A percentile compares a stretch with the other conserved stretches of the same genome.
These are phyloP conservation scores for Casuarina equisetifolia DNA, from an alignment of 306 rosid genomes.

Conservation along the genomic window DNA sequence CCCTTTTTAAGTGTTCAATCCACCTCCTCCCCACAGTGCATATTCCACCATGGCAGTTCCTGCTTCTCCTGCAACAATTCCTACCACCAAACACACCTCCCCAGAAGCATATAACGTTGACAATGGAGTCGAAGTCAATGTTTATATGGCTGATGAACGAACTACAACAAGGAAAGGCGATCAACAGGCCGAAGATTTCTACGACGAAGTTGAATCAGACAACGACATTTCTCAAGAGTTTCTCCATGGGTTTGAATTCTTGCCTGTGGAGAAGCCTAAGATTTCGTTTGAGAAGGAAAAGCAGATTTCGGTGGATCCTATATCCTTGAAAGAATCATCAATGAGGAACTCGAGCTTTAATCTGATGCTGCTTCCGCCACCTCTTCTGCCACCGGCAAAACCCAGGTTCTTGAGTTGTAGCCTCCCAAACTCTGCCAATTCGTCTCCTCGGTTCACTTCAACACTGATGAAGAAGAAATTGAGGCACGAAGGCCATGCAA, in stretches of 20 bases:
- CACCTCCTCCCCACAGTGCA: slow-evolving; percentile 18
- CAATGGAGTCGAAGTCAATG: neutral
- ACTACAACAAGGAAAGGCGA: slow-evolving; percentile 10
- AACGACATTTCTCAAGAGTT: slow-evolving; percentile 6
- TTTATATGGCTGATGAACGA: slow-evolving; percentile 8
- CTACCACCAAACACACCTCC: slow-evolving; percentile 13
- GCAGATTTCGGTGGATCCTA: slow-evolving; percentile 77
- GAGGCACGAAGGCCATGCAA: slow-evolving; percentile 31
- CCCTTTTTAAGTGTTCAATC: slow-evolving; percentile 31
- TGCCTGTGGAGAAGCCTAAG: slow-evolving; percentile 9
- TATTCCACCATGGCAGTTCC: slow-evolving; percentile 25
- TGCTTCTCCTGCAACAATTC: slow-evolving; percentile 26
- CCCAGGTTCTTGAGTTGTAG: slow-evolving; percentile 65
- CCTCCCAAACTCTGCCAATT: slow-evolving; percentile 67
- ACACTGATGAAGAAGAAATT: slow-evolving; percentile 38
- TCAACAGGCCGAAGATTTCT: slow-evolving; percentile 3
- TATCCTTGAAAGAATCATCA: slow-evolving; percentile 49
- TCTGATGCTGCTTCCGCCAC: slow-evolving; percentile 36
- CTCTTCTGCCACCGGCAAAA: slow-evolving; percentile 56
- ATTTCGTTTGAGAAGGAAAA: slow-evolving; percentile 44
- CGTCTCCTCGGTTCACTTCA: slow-evolving; percentile 50
- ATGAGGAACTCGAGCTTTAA: slow-evolving; percentile 16
- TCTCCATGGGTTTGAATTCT: neutral
- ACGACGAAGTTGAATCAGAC: neutral
- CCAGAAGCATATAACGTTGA: neutral